Conservation (phyloP, 257 asterid genomes). For the Fraxinus pennsylvanica region DNA sequence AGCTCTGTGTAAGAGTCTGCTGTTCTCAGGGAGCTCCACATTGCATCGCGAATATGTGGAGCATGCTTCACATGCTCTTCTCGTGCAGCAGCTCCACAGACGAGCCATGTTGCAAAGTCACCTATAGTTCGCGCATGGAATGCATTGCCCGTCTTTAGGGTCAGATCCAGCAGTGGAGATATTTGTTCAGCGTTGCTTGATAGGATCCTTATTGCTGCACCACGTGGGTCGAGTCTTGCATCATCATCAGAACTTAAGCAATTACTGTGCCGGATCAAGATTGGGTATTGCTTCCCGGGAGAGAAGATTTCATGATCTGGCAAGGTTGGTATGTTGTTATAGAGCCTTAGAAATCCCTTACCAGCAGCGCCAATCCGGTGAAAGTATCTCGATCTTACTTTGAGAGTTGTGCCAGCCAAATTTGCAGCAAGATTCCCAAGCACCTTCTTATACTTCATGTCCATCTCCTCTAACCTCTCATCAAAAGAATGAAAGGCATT, state of each 20-base stretch:
- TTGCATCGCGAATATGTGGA: conserved; percentile 63
- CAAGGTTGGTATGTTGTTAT: conserved; percentile 40
- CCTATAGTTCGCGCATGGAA: conserved; percentile 65
- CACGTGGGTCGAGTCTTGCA: conserved; percentile 66
- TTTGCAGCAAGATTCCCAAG: conserved; percentile 65
- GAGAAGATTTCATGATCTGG: conserved; percentile 56
- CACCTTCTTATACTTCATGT: conserved; percentile 51
- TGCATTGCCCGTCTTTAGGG: conserved; percentile 64
- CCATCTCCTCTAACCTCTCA: conserved; percentile 70
- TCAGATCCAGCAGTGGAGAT: conserved; percentile 50
- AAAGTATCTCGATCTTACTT: conserved; percentile 55
- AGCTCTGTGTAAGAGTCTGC: conserved; percentile 56
- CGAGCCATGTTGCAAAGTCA: conserved; percentile 76
- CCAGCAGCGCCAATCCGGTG: conserved; percentile 63
- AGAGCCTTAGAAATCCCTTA: conserved; percentile 45
- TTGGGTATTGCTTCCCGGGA: conserved; percentile 40
- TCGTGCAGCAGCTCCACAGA: conserved; percentile 56
- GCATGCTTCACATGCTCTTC: conserved; percentile 65
- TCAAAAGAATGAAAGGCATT: conserved; percentile 43
- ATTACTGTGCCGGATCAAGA: conserved; percentile 61
- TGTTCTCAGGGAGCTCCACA: conserved; percentile 61
- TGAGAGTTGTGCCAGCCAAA: conserved; percentile 58
- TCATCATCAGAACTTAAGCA: conserved; percentile 73
- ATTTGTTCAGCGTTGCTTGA: conserved; percentile 29
- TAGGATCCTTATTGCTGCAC: conserved; percentile 59